A percentile compares a stretch with the other conserved stretches of the same genome.
These are phyloP conservation scores for Lignosus rhinocerotis DNA, from an alignment of 1,284 basidiomycete genomes.

Conservation along the genomic window DNA sequence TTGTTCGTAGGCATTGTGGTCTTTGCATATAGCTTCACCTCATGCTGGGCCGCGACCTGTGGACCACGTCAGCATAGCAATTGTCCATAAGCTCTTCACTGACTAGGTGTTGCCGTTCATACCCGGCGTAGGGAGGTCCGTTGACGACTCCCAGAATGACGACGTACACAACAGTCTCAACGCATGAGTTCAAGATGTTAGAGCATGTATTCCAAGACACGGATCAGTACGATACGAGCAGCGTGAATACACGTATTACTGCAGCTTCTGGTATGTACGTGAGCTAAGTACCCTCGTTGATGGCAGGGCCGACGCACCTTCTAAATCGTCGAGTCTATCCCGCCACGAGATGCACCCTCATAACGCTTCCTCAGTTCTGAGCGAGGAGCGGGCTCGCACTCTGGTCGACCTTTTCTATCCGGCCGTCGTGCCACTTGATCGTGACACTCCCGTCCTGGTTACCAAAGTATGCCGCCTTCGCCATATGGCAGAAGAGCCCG, in stretches of 20 bases:
- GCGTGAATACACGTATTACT: neutral
- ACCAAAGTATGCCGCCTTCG: constrained; percentile 96
- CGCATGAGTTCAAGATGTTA: neutral
- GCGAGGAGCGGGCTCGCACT: neutral
- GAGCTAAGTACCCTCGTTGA: neutral
- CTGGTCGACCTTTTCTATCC: constrained; percentile 38
- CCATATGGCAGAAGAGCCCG: constrained; percentile 92
- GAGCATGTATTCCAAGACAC: neutral
- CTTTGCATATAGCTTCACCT: too few species aligned
- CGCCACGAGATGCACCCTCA: too few species aligned
- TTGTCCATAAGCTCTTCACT: too few species aligned
- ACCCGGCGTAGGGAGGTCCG: too few species aligned
- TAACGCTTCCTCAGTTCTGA: neutral
- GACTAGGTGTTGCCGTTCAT: too few species aligned
- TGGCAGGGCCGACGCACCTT: neutral
- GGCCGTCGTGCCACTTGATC: constrained; percentile 49
- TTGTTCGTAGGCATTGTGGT: too few species aligned
- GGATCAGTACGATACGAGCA: neutral
- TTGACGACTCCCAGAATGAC: too few species aligned
- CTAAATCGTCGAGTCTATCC: neutral
- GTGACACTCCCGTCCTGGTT: constrained; percentile 73
- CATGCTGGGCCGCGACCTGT: too few species aligned
- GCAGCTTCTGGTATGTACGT: neutral
- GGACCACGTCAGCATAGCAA: too few species aligned
- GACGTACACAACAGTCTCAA: neutral